Conservation (phyloP, 208 protist species). For the Leptomonas pyrrhocoris region DNA sequence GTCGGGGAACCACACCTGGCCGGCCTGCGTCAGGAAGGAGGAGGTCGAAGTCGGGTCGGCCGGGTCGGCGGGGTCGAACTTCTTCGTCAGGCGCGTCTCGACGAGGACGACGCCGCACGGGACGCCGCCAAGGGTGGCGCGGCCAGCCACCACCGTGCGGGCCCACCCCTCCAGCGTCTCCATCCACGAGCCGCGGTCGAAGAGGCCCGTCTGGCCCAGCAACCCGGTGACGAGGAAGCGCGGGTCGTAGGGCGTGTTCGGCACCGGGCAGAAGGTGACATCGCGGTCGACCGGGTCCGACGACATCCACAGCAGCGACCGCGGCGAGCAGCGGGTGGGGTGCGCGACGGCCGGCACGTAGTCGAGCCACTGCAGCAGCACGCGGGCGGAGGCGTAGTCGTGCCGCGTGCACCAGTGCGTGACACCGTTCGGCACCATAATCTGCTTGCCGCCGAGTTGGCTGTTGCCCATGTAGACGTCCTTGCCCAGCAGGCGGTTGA, state of each 20-base stretch:
- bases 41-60: slow-evolving; percentile 89
- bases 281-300: slow-evolving; percentile 80
- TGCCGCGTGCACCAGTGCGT: slow-evolving; percentile 89
- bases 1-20: slow-evolving; percentile 98
- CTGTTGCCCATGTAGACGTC: slow-evolving; percentile 97
- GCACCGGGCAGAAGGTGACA: slow-evolving; percentile 71
- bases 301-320: slow-evolving; percentile 34
- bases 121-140: slow-evolving; percentile 97
- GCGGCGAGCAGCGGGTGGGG: slow-evolving; percentile 49
- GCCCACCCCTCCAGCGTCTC: slow-evolving; percentile 96
- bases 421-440: slow-evolving; percentile 98
- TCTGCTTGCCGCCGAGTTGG: slow-evolving; percentile 96
- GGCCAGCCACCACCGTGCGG: slow-evolving; percentile 95
- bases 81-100: slow-evolving; percentile 95
- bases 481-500: slow-evolving; percentile 94
- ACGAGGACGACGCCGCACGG: slow-evolving; percentile 98
- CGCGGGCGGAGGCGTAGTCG: slow-evolving; percentile 79
- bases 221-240: slow-evolving; percentile 75
- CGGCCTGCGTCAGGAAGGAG: slow-evolving; percentile 80
- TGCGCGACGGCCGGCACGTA: slow-evolving; percentile 84
- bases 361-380: slow-evolving; percentile 89
- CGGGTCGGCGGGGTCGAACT: slow-evolving; percentile 95
- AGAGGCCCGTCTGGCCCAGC: slow-evolving; percentile 67
- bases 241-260: slow-evolving; percentile 83
- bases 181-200: slow-evolving; percentile 91